phyloP scores from a whole-genome alignment of 163 green algal species.

The Chlorella variabilis region DNA sequence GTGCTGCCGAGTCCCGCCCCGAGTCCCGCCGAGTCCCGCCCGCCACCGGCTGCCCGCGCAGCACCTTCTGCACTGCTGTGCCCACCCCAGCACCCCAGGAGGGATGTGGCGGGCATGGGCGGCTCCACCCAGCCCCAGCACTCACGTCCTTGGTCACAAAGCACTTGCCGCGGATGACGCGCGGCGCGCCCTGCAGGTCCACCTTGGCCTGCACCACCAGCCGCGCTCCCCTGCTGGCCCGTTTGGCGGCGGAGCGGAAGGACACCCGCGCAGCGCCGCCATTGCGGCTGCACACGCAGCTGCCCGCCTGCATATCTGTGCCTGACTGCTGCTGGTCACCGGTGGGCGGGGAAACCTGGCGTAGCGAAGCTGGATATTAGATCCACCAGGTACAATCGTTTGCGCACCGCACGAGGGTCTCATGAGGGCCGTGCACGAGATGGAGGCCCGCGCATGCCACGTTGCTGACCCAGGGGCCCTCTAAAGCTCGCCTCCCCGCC shows the following conservation, averaged over 20 bases:
- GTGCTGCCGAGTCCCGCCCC: no score
- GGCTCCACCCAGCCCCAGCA: background rate
- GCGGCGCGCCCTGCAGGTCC: conserved; percentile 42
- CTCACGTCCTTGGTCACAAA: conserved; percentile 86
- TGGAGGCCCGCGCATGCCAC: no score
- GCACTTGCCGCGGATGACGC: conserved; percentile 73
- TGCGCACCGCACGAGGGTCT: no score
- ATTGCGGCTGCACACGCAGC: conserved; percentile 7
- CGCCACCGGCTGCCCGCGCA: no score
- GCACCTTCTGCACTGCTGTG: no score
- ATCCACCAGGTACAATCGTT: no score
- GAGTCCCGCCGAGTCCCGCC: background rate
- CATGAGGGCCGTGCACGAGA: no score
- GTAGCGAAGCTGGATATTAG: no score
- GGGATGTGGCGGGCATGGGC: background rate
- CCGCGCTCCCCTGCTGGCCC: conserved; percentile 6
- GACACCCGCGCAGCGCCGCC: background rate
- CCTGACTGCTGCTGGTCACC: background rate
- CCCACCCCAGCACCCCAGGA: no score
- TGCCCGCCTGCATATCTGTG: conserved; percentile 12
- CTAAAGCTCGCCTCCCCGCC: no score
- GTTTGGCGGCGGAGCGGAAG: background rate
- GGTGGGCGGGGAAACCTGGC: background rate
- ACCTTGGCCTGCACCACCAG: conserved; percentile 56
- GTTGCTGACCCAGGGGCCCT: no score